phyloP scores from a whole-genome alignment of 1,284 basidiomycete genomes.

The Cerioporus squamosus region DNA sequence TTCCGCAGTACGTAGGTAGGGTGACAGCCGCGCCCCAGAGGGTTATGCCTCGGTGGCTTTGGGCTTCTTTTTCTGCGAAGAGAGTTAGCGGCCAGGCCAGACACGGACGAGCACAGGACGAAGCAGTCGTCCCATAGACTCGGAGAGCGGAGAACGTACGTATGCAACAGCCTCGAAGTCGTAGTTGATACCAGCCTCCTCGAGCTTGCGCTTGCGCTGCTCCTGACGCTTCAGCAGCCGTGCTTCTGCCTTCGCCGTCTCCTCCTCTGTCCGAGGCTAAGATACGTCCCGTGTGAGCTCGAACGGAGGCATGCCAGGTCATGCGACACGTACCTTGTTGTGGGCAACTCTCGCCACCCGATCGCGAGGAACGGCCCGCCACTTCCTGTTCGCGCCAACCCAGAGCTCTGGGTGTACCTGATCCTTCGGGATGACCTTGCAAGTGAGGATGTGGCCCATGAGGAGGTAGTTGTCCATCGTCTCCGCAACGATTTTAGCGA shows the following conservation, averaged over 20 bases:
- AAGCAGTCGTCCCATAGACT: neutral
- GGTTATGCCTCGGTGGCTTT: conserved; percentile 28
- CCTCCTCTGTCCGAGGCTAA: conserved; percentile 77
- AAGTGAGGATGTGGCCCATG: conserved; percentile 91
- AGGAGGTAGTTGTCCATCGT: conserved; percentile 99
- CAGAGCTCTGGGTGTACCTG: conserved; percentile 93
- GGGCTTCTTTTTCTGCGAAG: conserved; percentile 31
- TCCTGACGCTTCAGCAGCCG: conserved; percentile 82
- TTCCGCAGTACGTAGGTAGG: neutral
- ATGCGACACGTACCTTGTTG: conserved; percentile 68
- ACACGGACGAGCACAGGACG: too few species aligned
- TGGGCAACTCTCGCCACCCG: conserved; percentile 76
- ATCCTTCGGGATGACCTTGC: conserved; percentile 86
- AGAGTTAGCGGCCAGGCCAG: neutral
- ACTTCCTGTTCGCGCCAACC: conserved; percentile 96
- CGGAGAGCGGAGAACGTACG: conserved; percentile 45
- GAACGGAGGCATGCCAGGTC: conserved; percentile 2
- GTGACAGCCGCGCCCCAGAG: neutral
- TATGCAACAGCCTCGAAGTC: conserved; percentile 79
- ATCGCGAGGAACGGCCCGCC: conserved; percentile 76
- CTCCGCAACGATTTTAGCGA: conserved; percentile 95
- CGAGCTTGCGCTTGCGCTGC: conserved; percentile 80
- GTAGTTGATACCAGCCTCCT: conserved; percentile 87
- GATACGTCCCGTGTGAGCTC: conserved; percentile 1
- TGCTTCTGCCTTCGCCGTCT: conserved; percentile 70